Evolutionary conservation across 2,329 filamentous ascomycete genomes (phyloP), one percentile per base, ranked within the genome.

Genomic region (Fusarium sp.): DNA sequence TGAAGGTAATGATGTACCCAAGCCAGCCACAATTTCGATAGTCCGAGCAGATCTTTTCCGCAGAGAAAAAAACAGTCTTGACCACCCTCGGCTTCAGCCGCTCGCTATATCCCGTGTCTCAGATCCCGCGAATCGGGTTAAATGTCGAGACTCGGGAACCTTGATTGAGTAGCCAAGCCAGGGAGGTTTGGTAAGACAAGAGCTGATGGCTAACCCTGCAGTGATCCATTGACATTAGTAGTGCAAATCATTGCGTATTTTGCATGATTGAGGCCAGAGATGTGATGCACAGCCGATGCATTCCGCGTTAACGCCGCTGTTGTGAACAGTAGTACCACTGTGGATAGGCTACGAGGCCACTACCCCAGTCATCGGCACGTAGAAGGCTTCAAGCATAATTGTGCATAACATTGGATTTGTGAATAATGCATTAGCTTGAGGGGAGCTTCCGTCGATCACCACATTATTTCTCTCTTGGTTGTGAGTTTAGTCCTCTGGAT

Each of bases 31-130:
- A 24, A 18, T 15, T 33, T 24, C 40, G 28, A 55, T 55, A 50
- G n/a, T 26, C 8, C 9, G 7, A 7, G 46, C 9, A 4, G 52
- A 65, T 49, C 45, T 20, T 9, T 31, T 42, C 46, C 5, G 18
- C 4, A 6, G 10, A 40, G 31, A 40, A 48, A 36, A 34, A 38
- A 24, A 14, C 34, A 20, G 33, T 20, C 40, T 31, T 49, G 42
- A 17, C 11, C 17, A 42, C 10, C n/a, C 42, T 50, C 52, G 20
- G 56, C 26, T 36, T 42, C 15, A 48, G 24, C 40, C 51, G 53
- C 39, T 18, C 22, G 15, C 48, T 46, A 42, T 34, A 26, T 20
- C 44, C 66, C 56, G 56, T 66, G 66, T 69, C 61, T 69, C 44
- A 44, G 5, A 42, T 9, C 18, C 2, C 8, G 7, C 51, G 51